These are phyloP conservation scores for Entomophthora muscae DNA, from an alignment of 371 early-diverging fungal species.

Conservation along the genomic window DNA sequence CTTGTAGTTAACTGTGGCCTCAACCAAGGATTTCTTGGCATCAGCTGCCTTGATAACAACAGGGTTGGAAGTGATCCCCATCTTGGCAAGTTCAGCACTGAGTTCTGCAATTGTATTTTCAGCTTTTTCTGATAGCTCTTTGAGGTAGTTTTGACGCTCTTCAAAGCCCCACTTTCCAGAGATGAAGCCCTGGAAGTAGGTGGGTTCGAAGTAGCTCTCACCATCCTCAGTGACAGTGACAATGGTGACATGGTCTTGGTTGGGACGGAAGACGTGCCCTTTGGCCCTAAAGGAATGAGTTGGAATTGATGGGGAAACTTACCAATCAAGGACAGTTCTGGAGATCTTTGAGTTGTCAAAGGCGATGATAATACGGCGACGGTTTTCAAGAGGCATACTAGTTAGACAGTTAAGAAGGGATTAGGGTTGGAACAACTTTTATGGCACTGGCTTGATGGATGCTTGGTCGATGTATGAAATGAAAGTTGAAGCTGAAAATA, in stretches of 20 bases:
- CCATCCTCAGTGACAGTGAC: conserved; percentile 12
- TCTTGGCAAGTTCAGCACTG: neutral
- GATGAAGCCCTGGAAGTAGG: conserved; percentile 4
- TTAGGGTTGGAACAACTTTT: too few species aligned
- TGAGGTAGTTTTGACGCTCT: conserved; percentile 7
- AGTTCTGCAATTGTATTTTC: neutral
- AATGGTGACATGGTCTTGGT: conserved; percentile 11
- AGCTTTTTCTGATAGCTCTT: conserved; percentile 4
- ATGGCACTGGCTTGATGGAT: too few species aligned
- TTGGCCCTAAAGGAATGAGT: conserved; percentile 7
- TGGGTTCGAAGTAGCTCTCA: conserved; percentile 8
- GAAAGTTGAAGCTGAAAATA: too few species aligned
- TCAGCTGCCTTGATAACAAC: conserved; percentile 9
- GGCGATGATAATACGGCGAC: conserved; percentile 11
- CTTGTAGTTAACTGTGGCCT: conserved; percentile 7
- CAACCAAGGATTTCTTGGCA: conserved; percentile 10
- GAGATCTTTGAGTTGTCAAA: conserved; percentile 11
- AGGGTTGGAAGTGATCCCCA: conserved; percentile 8
- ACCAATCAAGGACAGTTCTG: conserved; percentile 12
- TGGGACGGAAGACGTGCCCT: conserved; percentile 10
- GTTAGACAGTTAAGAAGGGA: too few species aligned
- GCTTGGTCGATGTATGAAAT: too few species aligned
- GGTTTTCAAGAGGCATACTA: conserved; percentile 6
- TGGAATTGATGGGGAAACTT: neutral
- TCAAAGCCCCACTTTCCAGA: conserved; percentile 9